A percentile compares a stretch with the other conserved stretches of the same genome.
Evolutionary conservation across 495 filamentous ascomycete species (phyloP).

Genomic region (Margaritispora aquatica): DNA sequence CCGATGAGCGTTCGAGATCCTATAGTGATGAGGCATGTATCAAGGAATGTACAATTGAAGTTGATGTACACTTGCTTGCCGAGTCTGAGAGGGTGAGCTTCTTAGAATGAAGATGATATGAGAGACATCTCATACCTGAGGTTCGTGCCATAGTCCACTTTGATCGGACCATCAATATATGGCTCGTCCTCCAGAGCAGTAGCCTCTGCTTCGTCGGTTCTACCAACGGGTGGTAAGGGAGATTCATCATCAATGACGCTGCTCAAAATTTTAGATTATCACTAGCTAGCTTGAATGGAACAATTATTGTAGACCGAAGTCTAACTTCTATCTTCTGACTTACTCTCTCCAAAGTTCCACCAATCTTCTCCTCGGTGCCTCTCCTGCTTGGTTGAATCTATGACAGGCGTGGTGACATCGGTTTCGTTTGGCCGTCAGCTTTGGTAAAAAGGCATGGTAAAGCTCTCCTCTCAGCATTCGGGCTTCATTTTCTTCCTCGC

Average conservation of each 20-base stretch:
- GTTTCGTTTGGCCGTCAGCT: slow-evolving; percentile 45
- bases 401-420: slow-evolving; percentile 53
- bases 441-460: slow-evolving; percentile 41
- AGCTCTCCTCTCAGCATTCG: slow-evolving; percentile 47
- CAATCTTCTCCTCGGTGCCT: slow-evolving; percentile 47
- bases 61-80: slow-evolving; percentile 71
- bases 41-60: slow-evolving; percentile 66
- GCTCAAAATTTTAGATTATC: slow-evolving; percentile 3
- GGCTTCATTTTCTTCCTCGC: slow-evolving; percentile 35
- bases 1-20: slow-evolving; percentile 76
- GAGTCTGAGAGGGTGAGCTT: slow-evolving; percentile 29
- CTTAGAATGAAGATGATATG: background rate
- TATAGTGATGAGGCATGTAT: slow-evolving; percentile 71
- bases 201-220: slow-evolving; percentile 52
- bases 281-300: too few species aligned
- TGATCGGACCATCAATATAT: slow-evolving; percentile 67
- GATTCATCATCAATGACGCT: slow-evolving; percentile 55
- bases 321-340: too few species aligned
- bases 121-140: slow-evolving; percentile 36
- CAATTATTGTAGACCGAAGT: background rate
- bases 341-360: slow-evolving; percentile 73
- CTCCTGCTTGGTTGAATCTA: slow-evolving; percentile 56
- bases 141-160: slow-evolving; percentile 72
- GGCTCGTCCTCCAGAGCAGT: slow-evolving; percentile 52
- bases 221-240: slow-evolving; percentile 51